These are phyloP conservation scores for Lachnellula willkommii DNA, from an alignment of 2,329 filamentous ascomycete species.

Conservation along the genomic window DNA sequence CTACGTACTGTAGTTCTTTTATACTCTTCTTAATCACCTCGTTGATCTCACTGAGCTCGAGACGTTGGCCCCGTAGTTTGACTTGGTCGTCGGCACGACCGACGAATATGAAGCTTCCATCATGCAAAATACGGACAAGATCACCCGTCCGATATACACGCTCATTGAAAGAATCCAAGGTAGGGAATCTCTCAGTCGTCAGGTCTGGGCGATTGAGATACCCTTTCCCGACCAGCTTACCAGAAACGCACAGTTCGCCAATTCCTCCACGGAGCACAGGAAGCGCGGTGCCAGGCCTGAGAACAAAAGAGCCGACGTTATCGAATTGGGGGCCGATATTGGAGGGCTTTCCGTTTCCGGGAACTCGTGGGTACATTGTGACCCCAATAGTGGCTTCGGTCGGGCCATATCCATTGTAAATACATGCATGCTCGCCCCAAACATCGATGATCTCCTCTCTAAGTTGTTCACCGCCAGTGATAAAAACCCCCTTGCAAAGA, in stretches of 20 bases:
- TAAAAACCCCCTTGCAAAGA: constrained; percentile 79
- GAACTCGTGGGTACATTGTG: constrained; percentile 82
- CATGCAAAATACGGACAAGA: constrained; percentile 72
- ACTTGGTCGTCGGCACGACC: constrained; percentile 88
- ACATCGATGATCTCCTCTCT: constrained; percentile 83
- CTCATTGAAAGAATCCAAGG: constrained; percentile 49
- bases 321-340: constrained; percentile 85
- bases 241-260: constrained; percentile 84
- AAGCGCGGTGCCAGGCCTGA: constrained; percentile 61
- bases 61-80: constrained; percentile 80
- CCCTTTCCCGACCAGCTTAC: constrained; percentile 80
- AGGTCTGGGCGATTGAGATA: constrained; percentile 79
- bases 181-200: constrained; percentile 70
- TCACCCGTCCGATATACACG: constrained; percentile 84
- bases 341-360: constrained; percentile 69
- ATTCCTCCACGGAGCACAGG: constrained; percentile 74
- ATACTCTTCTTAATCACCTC: constrained; percentile 66
- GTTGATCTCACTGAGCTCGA: constrained; percentile 91
- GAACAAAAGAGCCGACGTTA: constrained; percentile 80
- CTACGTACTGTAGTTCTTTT: constrained; percentile 58
- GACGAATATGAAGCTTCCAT: constrained; percentile 80
- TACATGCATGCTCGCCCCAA: constrained; percentile 74
- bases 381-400: constrained; percentile 92
- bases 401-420: constrained; percentile 90
- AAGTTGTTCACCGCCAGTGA: constrained; percentile 83